Evolutionary conservation across 441 rosid species (phyloP).

Genomic region (Brassica hybrid): DNA sequence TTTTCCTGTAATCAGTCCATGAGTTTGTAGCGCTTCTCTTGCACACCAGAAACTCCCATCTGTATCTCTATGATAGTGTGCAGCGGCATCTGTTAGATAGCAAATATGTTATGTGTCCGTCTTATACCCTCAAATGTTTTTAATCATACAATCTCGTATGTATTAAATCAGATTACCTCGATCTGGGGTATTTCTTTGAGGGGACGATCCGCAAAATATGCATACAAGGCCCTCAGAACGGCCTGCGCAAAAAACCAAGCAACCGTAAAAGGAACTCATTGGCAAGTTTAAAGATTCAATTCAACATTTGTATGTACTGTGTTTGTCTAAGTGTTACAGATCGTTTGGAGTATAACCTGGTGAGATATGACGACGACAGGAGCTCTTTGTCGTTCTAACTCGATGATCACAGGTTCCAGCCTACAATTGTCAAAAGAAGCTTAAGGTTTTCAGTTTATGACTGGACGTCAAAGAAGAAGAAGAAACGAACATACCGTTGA

Average conservation of each 20-base stretch:
- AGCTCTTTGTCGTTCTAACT: constrained; percentile 97
- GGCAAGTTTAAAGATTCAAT: not conserved
- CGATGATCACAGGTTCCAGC: constrained; percentile 97
- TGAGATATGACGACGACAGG: constrained; percentile 98
- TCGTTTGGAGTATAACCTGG: constrained; percentile 66
- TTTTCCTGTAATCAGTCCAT: no score
- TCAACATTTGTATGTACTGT: not conserved
- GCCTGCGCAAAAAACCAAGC: constrained; percentile 58
- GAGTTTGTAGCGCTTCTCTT: no score
- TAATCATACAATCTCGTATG: no score
- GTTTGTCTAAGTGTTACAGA: not conserved
- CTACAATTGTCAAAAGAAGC: constrained; percentile 52
- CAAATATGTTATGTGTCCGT: not conserved
- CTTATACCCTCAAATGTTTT: not conserved
- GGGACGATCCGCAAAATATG: constrained; percentile 98
- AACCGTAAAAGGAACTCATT: not conserved
- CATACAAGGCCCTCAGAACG: constrained; percentile 93
- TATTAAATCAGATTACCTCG: constrained; percentile 45
- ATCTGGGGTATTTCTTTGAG: constrained; percentile 96
- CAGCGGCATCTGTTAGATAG: constrained; percentile 75
- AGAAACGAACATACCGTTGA: constrained; percentile 66
- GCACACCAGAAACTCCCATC: constrained; percentile 97
- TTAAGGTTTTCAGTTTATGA: constrained; percentile 20
- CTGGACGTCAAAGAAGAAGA: not conserved
- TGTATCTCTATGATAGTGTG: constrained; percentile 99